Conservation (phyloP, 805 yeast genomes). For the Yarrowia sp. region DNA sequence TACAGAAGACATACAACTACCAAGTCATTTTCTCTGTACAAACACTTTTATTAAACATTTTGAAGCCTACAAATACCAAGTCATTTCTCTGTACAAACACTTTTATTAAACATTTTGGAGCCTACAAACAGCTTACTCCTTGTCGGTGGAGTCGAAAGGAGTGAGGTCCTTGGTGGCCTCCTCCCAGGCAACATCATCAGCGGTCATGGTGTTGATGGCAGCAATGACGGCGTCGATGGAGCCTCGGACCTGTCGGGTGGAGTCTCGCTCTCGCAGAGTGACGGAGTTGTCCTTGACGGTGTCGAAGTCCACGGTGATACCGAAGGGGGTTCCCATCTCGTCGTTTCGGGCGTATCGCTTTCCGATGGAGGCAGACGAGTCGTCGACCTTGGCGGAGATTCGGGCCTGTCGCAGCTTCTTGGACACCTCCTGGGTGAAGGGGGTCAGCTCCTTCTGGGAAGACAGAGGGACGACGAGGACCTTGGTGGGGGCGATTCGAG, state of each 20-base stretch:
- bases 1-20: too few relatives aligned
- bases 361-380: conserved; percentile 96
- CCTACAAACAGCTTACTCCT: conserved; percentile 2
- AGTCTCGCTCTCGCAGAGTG: conserved; percentile 96
- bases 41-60: conserved; percentile 2
- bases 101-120: neutral
- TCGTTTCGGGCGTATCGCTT: conserved; percentile 98
- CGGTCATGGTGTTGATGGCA: conserved; percentile 76
- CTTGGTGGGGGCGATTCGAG: conserved; percentile 96
- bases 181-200: conserved; percentile 78
- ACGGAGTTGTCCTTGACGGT: conserved; percentile 85
- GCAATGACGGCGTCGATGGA: conserved; percentile 71
- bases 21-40: too few relatives aligned
- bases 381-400: conserved; percentile 95
- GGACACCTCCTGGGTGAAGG: conserved; percentile 74
- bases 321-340: conserved; percentile 98
- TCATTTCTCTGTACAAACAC: neutral
- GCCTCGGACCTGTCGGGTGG: conserved; percentile 97
- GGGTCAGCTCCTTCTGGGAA: conserved; percentile 77
- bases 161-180: conserved; percentile 78
- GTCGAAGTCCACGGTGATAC: conserved; percentile 95
- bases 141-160: conserved; percentile 61
- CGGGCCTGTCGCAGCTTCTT: conserved; percentile 75
- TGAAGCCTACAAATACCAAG: neutral
- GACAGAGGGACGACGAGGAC: conserved; percentile 94